These are phyloP conservation scores for Moniliophthora roreri DNA, from an alignment of 1,284 basidiomycete genomes.

Conservation along the genomic window DNA sequence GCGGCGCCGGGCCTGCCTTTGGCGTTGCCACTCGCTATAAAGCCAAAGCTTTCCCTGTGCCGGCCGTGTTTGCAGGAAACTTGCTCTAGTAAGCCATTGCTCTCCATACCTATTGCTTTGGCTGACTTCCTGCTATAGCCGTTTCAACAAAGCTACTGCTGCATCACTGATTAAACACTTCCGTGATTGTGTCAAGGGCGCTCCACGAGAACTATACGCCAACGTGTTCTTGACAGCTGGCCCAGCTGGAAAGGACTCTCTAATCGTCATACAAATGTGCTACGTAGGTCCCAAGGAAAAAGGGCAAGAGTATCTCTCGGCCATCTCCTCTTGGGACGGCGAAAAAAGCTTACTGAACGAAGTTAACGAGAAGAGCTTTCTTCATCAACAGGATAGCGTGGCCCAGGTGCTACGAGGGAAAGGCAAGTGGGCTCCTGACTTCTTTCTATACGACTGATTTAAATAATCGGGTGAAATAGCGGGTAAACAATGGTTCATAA, in stretches of 20 bases:
- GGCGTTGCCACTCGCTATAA: conserved; percentile 89
- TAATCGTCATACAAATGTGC: conserved; percentile 89
- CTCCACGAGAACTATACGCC: conserved; percentile 83
- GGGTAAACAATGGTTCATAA: conserved; percentile 88
- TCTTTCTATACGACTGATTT: neutral
- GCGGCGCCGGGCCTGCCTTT: conserved; percentile 83
- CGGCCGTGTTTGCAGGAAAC: conserved; percentile 88
- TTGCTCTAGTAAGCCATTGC: conserved; percentile 71
- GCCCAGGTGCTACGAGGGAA: conserved; percentile 86
- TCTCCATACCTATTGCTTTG: neutral
- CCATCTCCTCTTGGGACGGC: conserved; percentile 85
- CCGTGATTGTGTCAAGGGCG: conserved; percentile 88
- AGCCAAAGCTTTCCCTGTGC: conserved; percentile 82
- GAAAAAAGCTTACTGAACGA: conserved; percentile 82
- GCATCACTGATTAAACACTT: conserved; percentile 88
- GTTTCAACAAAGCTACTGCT: conserved; percentile 81
- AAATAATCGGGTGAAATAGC: conserved; percentile 33
- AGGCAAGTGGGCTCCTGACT: conserved; percentile 36
- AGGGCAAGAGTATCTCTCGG: conserved; percentile 77
- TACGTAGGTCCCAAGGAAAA: conserved; percentile 75
- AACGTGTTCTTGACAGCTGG: conserved; percentile 90
- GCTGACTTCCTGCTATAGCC: conserved; percentile 41
- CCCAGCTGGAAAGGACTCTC: conserved; percentile 75
- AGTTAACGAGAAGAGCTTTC: conserved; percentile 84
- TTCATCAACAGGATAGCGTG: conserved; percentile 87